Evolutionary conservation across 371 early-diverging fungal species (phyloP).

Genomic region (Zopfochytrium polystomum): DNA sequence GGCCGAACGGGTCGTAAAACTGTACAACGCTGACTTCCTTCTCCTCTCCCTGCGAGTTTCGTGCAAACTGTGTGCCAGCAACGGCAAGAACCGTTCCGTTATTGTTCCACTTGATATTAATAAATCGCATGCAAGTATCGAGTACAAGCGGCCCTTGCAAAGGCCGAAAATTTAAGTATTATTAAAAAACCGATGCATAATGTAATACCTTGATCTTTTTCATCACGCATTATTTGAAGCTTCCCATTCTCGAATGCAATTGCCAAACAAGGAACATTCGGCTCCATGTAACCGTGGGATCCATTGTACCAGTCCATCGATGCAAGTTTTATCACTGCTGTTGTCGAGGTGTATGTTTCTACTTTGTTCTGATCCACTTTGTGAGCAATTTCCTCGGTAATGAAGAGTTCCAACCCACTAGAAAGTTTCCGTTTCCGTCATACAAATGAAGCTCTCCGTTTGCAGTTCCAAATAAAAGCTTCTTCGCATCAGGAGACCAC

Average conservation of each 20-base stretch:
- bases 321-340: slow-evolving; percentile 38
- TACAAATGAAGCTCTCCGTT: slow-evolving; percentile 49
- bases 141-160: slow-evolving; percentile 44
- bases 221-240: slow-evolving; percentile 50
- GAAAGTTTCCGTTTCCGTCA: slow-evolving; percentile 46
- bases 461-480: slow-evolving; percentile 47
- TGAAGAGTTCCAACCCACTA: slow-evolving; percentile 27
- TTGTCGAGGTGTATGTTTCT: slow-evolving; percentile 40
- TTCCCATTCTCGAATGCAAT: slow-evolving; percentile 56
- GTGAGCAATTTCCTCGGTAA: slow-evolving; percentile 1
- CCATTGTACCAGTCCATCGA: slow-evolving; percentile 55
- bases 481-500: slow-evolving; percentile 57
- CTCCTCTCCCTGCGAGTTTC: slow-evolving; percentile 47
- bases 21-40: slow-evolving; percentile 52
- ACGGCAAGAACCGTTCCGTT: slow-evolving; percentile 53
- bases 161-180: neutral
- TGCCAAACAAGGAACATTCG: slow-evolving; percentile 46
- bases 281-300: slow-evolving; percentile 44
- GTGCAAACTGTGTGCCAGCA: slow-evolving; percentile 43
- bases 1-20: slow-evolving; percentile 50
- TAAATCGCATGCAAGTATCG: slow-evolving; percentile 47
- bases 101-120: slow-evolving; percentile 49
- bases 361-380: slow-evolving; percentile 21
- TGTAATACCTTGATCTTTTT: slow-evolving; percentile 41
- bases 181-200: no score